Conservation (phyloP, 306 rosid genomes). For the Parietaria judaica region DNA sequence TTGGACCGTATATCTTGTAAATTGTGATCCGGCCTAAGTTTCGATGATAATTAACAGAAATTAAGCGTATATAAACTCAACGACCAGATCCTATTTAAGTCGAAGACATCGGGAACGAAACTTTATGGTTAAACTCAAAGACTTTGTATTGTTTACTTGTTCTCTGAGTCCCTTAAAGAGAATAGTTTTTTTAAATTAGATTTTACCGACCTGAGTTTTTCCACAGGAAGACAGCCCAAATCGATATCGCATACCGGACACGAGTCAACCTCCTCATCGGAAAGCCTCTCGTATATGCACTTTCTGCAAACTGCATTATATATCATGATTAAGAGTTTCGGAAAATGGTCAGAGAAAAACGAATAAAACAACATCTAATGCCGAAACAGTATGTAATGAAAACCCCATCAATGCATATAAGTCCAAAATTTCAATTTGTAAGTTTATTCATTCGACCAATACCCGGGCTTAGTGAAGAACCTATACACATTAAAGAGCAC, state of each 20-base stretch:
- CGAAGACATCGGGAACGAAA: neutral
- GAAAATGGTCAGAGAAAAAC: constrained; percentile 13
- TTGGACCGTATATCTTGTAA: constrained; percentile 88
- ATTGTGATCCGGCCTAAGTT: constrained; percentile 95
- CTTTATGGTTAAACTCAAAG: no score
- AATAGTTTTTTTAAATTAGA: neutral
- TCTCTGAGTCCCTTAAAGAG: no score
- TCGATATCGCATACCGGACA: constrained; percentile 91
- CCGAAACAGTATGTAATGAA: no score
- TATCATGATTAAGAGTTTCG: constrained; percentile 19
- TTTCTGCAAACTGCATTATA: constrained; percentile 80
- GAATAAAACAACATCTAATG: neutral
- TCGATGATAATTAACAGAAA: constrained; percentile 9
- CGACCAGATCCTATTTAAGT: no score
- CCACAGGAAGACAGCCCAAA: constrained; percentile 78
- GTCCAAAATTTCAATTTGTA: no score
- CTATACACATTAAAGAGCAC: no score
- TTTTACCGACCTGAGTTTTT: constrained; percentile 65
- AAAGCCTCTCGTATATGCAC: constrained; percentile 72
- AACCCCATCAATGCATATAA: no score
- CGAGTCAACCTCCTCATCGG: constrained; percentile 73
- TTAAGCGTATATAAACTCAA: no score
- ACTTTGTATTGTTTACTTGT: no score
- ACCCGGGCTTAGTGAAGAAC: no score
- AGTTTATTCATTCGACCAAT: no score